Base-by-base conservation (phyloP, 106 monocot genomes). In the Ottelia alismoides region DNA sequence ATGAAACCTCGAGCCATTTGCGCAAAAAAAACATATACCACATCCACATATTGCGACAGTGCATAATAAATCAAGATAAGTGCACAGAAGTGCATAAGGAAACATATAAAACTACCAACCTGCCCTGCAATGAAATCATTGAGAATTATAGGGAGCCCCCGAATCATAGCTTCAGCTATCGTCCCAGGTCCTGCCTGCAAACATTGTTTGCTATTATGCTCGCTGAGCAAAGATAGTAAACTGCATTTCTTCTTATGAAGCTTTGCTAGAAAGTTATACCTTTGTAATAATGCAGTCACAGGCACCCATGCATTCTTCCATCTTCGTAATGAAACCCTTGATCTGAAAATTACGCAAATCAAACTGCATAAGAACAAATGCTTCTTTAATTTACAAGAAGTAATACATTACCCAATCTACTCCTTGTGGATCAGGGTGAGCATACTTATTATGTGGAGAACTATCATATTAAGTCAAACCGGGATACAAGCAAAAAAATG, bases 231-330 rank as follows among this genome's bases (percentile, higher is more conserved):
- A 21, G 21, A 57, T 25, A n/a, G 27, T 47, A 44, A 45, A 11
- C 45, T 17, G 22, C 2, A 35, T 47, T 6, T 18, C 52, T n/a
- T n/a, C n/a, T 52, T 27, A 27, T 18, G 30, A 30, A 22, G 18
- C 52, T 16, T 46, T 11, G 16, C 18, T 57, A 21, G 40, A 24
- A 55, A 66, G 7, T 49, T 14, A 52, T 76, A 96, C 96, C 85
- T 89, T 96, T 57, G 96, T 89, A 43, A 96, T 96, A 26, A 96
- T 85, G 74, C 96, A 96, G 61, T 96, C 85, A 47, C 96, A 96
- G 24, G 96, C 84, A 60, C 85, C 96, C 88, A 96, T 96, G 63
- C 85, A 96, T 57, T 89, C 89, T 68, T 96, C 96, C 89, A 96
- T 96, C 64, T 79, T 96, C 10, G 85, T 82, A 28, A 85, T 74